Evolutionary conservation across 1,284 basidiomycete species (phyloP).

Genomic region (Somion occarium): DNA sequence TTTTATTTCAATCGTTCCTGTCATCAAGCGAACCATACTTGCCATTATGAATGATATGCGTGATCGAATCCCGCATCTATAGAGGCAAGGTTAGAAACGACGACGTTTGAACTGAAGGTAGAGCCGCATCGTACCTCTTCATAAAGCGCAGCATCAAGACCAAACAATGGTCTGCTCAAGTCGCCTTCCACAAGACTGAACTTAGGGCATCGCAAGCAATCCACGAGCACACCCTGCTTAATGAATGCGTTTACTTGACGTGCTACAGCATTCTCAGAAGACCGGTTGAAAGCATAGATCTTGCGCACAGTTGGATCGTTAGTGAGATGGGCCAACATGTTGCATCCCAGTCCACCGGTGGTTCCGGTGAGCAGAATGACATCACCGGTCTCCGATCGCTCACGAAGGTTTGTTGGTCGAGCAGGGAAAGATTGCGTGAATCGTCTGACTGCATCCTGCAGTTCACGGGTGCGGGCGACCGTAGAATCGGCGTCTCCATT

Average conservation of each 20-base stretch:
- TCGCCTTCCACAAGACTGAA: constrained; percentile 7
- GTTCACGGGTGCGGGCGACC: not conserved
- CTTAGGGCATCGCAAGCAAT: constrained; percentile 5
- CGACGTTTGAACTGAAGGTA: not conserved
- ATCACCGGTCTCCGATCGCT: not conserved
- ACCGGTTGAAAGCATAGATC: constrained; percentile 12
- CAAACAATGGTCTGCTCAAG: constrained; percentile 9
- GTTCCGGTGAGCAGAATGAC: constrained; percentile 5
- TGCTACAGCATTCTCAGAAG: not conserved
- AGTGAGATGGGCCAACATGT: constrained; percentile 17
- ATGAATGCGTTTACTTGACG: constrained; percentile 8
- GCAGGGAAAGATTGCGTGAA: constrained; percentile 20
- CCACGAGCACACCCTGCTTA: constrained; percentile 4
- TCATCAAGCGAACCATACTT: not conserved
- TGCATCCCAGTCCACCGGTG: constrained; percentile 4
- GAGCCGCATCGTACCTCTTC: constrained; percentile 3
- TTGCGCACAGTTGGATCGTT: constrained; percentile 40
- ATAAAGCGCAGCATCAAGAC: constrained; percentile 1
- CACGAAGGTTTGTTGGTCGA: constrained; percentile 5
- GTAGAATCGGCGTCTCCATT: not conserved
- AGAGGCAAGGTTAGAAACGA: not conserved
- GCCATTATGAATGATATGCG: constrained; percentile 16
- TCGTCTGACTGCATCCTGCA: constrained; percentile 16
- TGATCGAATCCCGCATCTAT: constrained; percentile 10
- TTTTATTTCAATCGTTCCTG: no score